Conservation (phyloP, 2,329 filamentous ascomycete species). For the Xylaria sp. region DNA sequence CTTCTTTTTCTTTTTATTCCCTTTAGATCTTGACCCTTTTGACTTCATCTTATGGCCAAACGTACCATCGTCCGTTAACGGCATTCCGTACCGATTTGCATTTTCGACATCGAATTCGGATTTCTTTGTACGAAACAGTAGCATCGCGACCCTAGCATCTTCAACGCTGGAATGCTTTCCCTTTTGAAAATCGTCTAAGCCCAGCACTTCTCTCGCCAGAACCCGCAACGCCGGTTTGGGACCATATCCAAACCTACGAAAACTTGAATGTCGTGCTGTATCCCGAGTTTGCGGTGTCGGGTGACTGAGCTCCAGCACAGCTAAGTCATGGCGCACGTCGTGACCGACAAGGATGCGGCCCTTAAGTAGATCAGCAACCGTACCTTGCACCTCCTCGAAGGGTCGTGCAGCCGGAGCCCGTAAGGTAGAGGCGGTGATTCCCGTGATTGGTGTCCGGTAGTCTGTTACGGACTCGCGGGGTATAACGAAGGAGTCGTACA, state of each 20-base stretch:
- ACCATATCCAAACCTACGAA: conserved; percentile 34
- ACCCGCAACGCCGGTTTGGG: conserved; percentile 67
- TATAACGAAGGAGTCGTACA: conserved; percentile 93
- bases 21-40: conserved; percentile 38
- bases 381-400: conserved; percentile 80
- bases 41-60: conserved; percentile 51
- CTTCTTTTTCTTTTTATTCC: conserved; percentile 55
- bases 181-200: conserved; percentile 69
- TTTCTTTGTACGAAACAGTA: conserved; percentile 86
- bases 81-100: conserved; percentile 68
- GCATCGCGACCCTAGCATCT: conserved; percentile 91
- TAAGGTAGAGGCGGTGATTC: conserved; percentile 80
- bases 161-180: conserved; percentile 74
- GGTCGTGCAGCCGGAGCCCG: conserved; percentile 64
- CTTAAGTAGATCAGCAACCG: conserved; percentile 72
- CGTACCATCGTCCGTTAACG: conserved; percentile 39
- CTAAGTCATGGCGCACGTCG: conserved; percentile 75
- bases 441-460: conserved; percentile 88
- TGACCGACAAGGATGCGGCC: conserved; percentile 76
- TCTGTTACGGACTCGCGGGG: conserved; percentile 83
- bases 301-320: conserved; percentile 80
- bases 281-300: conserved; percentile 67
- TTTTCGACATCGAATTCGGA: conserved; percentile 85
- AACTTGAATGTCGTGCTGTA: conserved; percentile 35
- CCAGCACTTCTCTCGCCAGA: conserved; percentile 59